Conservation (phyloP, 306 rosid species). For the Corylus avellana region DNA sequence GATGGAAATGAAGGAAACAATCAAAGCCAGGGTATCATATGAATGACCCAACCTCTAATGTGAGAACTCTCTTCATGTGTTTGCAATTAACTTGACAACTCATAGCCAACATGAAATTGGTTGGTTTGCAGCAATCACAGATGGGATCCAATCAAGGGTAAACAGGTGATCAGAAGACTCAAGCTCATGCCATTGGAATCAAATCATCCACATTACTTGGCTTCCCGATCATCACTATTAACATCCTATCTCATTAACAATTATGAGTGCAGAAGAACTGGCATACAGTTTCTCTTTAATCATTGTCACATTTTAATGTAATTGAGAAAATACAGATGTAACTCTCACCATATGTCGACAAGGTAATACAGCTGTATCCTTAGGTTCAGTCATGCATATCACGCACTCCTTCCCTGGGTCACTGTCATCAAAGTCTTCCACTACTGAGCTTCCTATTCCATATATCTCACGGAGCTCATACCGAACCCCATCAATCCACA, state of each 20-base stretch:
- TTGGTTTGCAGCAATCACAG: conserved; percentile 15
- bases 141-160: conserved; percentile 11
- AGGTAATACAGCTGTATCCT: conserved; percentile 80
- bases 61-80: not conserved
- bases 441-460: conserved; percentile 70
- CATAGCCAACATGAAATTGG: conserved; percentile 7
- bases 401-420: conserved; percentile 86
- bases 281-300: conserved; percentile 5
- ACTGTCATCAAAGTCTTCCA: conserved; percentile 54
- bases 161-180: conserved; percentile 9
- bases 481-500: conserved; percentile 77
- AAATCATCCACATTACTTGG: conserved; percentile 9
- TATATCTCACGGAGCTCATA: conserved; percentile 82
- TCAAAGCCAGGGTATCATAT: not conserved
- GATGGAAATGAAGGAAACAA: conserved; percentile 4
- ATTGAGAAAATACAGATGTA: conserved; percentile 14
- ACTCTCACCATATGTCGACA: conserved; percentile 89
- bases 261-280: conserved; percentile 4
- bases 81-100: not conserved
- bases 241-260: conserved; percentile 1
- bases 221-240: conserved; percentile 8
- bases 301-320: conserved; percentile 13
- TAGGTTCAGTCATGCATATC: conserved; percentile 92
- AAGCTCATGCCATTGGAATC: conserved; percentile 6
- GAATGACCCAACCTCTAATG: not conserved